phyloP scores from a whole-genome alignment of 768 basidiomycete species.

The Trichaptum fuscoviolaceum region DNA sequence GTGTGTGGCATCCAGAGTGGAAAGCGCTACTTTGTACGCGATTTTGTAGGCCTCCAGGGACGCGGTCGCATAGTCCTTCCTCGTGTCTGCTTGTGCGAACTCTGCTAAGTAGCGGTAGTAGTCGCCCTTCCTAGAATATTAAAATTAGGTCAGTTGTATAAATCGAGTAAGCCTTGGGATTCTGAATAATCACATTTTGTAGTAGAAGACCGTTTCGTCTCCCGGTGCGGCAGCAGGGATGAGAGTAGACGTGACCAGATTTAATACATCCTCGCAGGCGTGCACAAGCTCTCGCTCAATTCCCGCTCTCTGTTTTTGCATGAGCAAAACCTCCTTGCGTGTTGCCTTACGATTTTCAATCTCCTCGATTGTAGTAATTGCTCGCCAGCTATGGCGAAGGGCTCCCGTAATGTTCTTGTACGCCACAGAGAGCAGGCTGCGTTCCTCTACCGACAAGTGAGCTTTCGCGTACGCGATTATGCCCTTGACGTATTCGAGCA shows the following conservation, averaged over 20 bases:
- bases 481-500: slow-evolving; percentile 72
- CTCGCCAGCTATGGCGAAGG: slow-evolving; percentile 81
- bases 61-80: slow-evolving; percentile 62
- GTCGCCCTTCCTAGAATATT: slow-evolving; percentile 67
- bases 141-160: slow-evolving; percentile 11
- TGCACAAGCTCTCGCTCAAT: slow-evolving; percentile 74
- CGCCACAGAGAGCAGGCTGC: slow-evolving; percentile 82
- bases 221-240: slow-evolving; percentile 62
- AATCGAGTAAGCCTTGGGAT: slow-evolving; percentile 16
- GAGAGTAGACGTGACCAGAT: slow-evolving; percentile 56
- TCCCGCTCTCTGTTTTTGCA: slow-evolving; percentile 65
- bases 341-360: slow-evolving; percentile 48
- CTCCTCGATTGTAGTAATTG: slow-evolving; percentile 71
- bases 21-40: slow-evolving; percentile 77
- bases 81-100: slow-evolving; percentile 67
- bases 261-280: slow-evolving; percentile 76
- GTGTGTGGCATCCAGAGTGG: slow-evolving; percentile 71
- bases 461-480: slow-evolving; percentile 57
- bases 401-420: slow-evolving; percentile 88
- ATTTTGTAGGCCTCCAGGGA: slow-evolving; percentile 83
- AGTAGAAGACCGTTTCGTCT: slow-evolving; percentile 86
- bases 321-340: slow-evolving; percentile 55
- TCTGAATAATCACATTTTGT: slow-evolving; percentile 64
- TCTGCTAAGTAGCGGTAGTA: slow-evolving; percentile 91
- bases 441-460: slow-evolving; percentile 75